Evolutionary conservation across 768 basidiomycete species (phyloP).

Genomic region (Gloeopeniophorella convolvens): DNA sequence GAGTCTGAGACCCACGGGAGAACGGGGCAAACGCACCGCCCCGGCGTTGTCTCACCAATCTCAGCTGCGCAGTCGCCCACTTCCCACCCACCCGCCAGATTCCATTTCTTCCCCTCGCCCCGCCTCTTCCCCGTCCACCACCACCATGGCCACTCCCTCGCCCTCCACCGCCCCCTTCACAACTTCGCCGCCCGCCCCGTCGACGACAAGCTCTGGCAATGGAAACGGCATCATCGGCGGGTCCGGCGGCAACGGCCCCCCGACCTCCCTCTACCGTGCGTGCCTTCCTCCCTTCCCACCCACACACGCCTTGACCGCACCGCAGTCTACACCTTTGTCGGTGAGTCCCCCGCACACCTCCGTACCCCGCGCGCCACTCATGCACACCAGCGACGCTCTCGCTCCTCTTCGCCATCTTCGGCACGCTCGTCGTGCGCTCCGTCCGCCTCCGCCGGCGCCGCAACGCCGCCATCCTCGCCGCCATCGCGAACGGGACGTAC

Average conservation of each 20-base stretch:
- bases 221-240: too few relatives aligned
- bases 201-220: too few relatives aligned
- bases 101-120: not conserved
- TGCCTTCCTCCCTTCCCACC: not conserved
- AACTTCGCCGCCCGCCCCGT: too few relatives aligned
- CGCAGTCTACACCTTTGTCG: constrained; percentile 2
- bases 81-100: not conserved
- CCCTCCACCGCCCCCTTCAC: not conserved
- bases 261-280: constrained; percentile 1
- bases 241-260: not conserved
- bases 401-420: not conserved
- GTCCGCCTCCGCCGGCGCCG: constrained; percentile 9
- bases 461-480: not conserved
- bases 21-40: too few relatives aligned
- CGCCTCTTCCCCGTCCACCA: not conserved
- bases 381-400: not conserved
- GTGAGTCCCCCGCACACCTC: not conserved
- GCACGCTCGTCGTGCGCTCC: constrained; percentile 3
- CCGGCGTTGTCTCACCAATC: not conserved
- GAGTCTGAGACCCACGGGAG: too few relatives aligned
- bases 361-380: too few relatives aligned
- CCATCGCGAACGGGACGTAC: not conserved
- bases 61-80: not conserved
- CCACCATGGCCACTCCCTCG: not conserved
- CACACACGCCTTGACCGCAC: not conserved